Evolutionary conservation across 768 basidiomycete species (phyloP), one percentile per base, ranked within the genome.

Genomic region (Boletus rubescentipes): DNA sequence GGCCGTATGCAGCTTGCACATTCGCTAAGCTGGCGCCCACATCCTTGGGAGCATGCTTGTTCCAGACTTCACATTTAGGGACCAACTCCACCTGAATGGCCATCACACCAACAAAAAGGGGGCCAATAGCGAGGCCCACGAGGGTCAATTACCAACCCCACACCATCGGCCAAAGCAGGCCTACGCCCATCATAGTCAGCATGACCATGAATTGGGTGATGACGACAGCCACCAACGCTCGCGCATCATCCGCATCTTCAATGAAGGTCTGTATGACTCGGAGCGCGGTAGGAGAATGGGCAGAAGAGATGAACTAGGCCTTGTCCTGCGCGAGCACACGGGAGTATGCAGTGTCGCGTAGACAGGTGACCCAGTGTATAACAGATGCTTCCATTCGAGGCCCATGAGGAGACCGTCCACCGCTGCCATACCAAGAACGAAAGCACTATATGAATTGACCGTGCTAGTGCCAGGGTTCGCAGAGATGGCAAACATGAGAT

Each of bases 71-170:
- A 60, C 83, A 86, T 46, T 79, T 77, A 4, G 83, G 82, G 0
- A 90, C 82, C 43, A 93, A 67, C n/a, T 77, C 72, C 2, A 87
- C 83, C 73, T 95, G 93, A 15, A 87, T 60, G 6, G 84, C 79
- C 82, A 93, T 91, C 10, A 82, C 78, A 10, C 80, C 70, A 3
- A 83, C 86, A 63, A 97, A 96, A 10, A 95, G 79, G 0, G 94
- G 95, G 0, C 83, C 91, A 41, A 98, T 81, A 2, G 87, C 93
- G 29, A 98, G 72, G 0, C 94, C 95, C 2, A 90, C 91, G 16
- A 98, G 79, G 0, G 93, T 97, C 60, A 98, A 75, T 72, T 97
- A 86, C 97, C 96, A 99, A 0, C 93, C 92, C 30, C 79, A 74
- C 2, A 82, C 79, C 68, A 98, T 77, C 0, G 95, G 94, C 96